phyloP scores from a whole-genome alignment of 768 basidiomycete species.

The Daedalea quercina region DNA sequence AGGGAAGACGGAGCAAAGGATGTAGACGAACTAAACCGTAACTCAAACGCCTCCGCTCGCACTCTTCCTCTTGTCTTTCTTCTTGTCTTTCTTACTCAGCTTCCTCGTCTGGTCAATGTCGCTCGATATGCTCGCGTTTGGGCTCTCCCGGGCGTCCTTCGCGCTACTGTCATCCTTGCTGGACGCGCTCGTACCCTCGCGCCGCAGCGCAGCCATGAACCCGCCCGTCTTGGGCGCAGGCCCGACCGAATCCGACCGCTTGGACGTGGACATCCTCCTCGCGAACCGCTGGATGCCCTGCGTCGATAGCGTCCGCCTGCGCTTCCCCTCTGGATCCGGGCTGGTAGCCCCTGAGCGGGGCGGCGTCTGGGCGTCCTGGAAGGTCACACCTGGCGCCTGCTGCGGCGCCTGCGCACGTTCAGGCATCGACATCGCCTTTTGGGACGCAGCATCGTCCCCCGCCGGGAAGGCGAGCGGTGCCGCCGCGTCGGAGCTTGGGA shows the following conservation, averaged over 20 bases:
- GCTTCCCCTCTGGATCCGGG: conserved; percentile 65
- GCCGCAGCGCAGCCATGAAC: conserved; percentile 47
- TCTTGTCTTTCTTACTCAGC: conserved; percentile 48
- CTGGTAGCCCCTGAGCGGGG: conserved; percentile 70
- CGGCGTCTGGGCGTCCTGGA: conserved; percentile 54
- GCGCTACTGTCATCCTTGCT: conserved; percentile 16
- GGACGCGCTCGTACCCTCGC: conserved; percentile 36
- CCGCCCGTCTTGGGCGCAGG: conserved; percentile 35
- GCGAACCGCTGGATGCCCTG: conserved; percentile 84
- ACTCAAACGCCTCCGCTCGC: conserved; percentile 18
- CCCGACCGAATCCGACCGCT: conserved; percentile 43
- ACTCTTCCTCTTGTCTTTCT: conserved; percentile 55
- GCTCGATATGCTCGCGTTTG: conserved; percentile 44
- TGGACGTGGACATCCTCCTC: conserved; percentile 60
- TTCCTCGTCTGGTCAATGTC: conserved; percentile 41
- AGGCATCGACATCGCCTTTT: conserved; percentile 23
- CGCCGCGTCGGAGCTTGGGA: conserved; percentile 25
- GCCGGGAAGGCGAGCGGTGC: conserved; percentile 27
- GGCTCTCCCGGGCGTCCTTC: conserved; percentile 40
- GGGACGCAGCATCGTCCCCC: conserved; percentile 25
- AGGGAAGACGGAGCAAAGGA: background rate
- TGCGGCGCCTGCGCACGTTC: conserved; percentile 15
- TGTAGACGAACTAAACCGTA: background rate
- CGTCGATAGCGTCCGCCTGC: conserved; percentile 67
- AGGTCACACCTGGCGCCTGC: conserved; percentile 51